Percentiles rank a stretch among this genome's conserved stretches.
Conservation (phyloP, 1,139 yeast species). For the Blastobotrys raffinosifermentans region DNA sequence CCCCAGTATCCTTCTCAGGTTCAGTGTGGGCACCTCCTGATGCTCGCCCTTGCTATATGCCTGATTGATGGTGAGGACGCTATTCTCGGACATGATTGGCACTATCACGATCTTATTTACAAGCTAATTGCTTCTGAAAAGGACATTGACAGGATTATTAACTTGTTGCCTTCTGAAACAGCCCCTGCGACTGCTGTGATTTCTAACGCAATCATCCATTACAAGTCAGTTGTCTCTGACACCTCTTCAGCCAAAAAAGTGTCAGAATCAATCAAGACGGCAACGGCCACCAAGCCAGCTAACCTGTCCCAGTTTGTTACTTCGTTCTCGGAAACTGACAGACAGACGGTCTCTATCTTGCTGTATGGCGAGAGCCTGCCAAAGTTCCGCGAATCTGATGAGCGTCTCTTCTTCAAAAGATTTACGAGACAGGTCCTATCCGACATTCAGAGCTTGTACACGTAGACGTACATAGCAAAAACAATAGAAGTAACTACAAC, state of each 20-base stretch:
- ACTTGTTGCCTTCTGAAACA: constrained; percentile 6
- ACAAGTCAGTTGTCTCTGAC: constrained; percentile 17
- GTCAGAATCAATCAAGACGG: constrained; percentile 25
- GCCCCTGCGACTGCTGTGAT: constrained; percentile 21
- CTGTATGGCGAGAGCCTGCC: constrained; percentile 24
- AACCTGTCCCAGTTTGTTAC: constrained; percentile 23
- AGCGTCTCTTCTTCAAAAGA: constrained; percentile 24
- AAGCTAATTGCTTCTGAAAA: constrained; percentile 27
- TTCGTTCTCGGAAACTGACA: constrained; percentile 10
- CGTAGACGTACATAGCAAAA: constrained; percentile 3
- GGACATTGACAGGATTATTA: constrained; percentile 21
- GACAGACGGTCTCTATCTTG: constrained; percentile 5
- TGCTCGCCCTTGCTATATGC: constrained; percentile 26
- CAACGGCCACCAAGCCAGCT: constrained; percentile 24
- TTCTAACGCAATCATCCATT: constrained; percentile 26
- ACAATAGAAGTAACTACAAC: not conserved
- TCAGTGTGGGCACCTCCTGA: constrained; percentile 22
- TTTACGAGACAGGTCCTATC: constrained; percentile 22
- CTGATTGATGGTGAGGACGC: constrained; percentile 31
- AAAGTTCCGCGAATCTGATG: constrained; percentile 23
- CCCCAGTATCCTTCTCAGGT: constrained; percentile 15
- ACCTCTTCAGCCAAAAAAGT: constrained; percentile 20
- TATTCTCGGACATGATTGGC: constrained; percentile 26
- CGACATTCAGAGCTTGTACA: constrained; percentile 23
- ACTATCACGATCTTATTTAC: constrained; percentile 34